Evolutionary conservation across 2,329 filamentous ascomycete species (phyloP).

Genomic region (Arthrobotrys iridis): DNA sequence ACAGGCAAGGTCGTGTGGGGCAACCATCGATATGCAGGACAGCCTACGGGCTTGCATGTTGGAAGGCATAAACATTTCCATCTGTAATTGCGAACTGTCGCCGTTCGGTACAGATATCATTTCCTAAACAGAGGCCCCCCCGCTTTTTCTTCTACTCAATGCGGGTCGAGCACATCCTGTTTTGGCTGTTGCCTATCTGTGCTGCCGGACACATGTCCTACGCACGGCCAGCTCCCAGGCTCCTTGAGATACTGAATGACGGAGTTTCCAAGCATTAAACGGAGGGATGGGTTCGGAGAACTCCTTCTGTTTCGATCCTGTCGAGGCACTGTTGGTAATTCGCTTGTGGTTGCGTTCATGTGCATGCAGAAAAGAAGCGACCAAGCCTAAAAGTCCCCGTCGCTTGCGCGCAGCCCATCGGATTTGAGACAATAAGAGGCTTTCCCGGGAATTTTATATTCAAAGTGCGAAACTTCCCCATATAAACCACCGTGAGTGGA

Average conservation of each 20-base stretch:
- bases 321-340: slow-evolving; percentile 14
- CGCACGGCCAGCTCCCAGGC: slow-evolving; percentile 2
- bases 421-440: slow-evolving; percentile 19
- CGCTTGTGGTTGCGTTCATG: slow-evolving; percentile 22
- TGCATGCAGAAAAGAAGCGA: slow-evolving; percentile 32
- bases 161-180: background rate
- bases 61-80: slow-evolving; percentile 15
- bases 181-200: slow-evolving; percentile 28
- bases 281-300: slow-evolving; percentile 8
- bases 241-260: background rate
- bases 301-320: slow-evolving; percentile 30
- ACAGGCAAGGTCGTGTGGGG: slow-evolving; percentile 33
- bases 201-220: background rate
- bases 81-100: slow-evolving; percentile 24
- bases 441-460: slow-evolving; percentile 24
- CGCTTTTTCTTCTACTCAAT: background rate
- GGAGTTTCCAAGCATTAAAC: slow-evolving; percentile 1
- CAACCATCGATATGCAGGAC: slow-evolving; percentile 26
- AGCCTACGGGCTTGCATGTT: slow-evolving; percentile 17
- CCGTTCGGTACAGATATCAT: slow-evolving; percentile 22
- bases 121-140: background rate
- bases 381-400: slow-evolving; percentile 48
- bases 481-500: background rate
- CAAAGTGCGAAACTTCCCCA: background rate
- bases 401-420: slow-evolving; percentile 37